These are phyloP conservation scores for Annulohypoxylon maeteangense DNA, from an alignment of 495 filamentous ascomycete species.

Conservation along the genomic window DNA sequence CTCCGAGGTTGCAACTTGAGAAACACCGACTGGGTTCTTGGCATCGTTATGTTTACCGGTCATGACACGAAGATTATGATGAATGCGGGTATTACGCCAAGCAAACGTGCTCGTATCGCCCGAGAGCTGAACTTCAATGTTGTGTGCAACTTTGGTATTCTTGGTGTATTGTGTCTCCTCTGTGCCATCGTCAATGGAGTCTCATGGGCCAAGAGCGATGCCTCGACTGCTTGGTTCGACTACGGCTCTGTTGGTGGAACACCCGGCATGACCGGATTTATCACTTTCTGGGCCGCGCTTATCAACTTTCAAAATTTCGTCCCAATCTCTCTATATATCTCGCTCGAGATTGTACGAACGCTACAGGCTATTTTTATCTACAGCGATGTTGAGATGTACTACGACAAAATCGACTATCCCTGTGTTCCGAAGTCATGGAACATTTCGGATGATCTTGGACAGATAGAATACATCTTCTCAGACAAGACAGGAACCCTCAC, in stretches of 20 bases:
- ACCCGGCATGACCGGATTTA: constrained; percentile 83
- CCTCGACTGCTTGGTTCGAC: constrained; percentile 85
- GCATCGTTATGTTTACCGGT: constrained; percentile 96
- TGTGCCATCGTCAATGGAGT: constrained; percentile 86
- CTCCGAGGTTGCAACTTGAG: constrained; percentile 91
- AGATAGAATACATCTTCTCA: constrained; percentile 99
- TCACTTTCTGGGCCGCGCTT: constrained; percentile 94
- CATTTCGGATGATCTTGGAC: constrained; percentile 96
- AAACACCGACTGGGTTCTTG: constrained; percentile 97
- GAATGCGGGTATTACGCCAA: constrained; percentile 96
- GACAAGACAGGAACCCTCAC: constrained; percentile 99
- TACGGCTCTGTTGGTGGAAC: constrained; percentile 83
- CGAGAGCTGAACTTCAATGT: constrained; percentile 97
- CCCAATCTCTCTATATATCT: constrained; percentile 97
- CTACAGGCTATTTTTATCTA: constrained; percentile 97
- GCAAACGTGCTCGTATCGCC: constrained; percentile 89
- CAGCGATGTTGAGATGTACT: constrained; percentile 95
- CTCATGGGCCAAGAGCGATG: constrained; percentile 77
- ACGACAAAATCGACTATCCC: constrained; percentile 89
- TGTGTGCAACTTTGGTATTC: constrained; percentile 92
- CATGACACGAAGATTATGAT: constrained; percentile 99
- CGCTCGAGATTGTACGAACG: constrained; percentile 94
- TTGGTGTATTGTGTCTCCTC: constrained; percentile 90
- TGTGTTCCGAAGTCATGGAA: constrained; percentile 99
- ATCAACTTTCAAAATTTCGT: constrained; percentile 99